phyloP scores from a whole-genome alignment of 2,329 filamentous ascomycete genomes.

The Periglandula ipomoeae region DNA sequence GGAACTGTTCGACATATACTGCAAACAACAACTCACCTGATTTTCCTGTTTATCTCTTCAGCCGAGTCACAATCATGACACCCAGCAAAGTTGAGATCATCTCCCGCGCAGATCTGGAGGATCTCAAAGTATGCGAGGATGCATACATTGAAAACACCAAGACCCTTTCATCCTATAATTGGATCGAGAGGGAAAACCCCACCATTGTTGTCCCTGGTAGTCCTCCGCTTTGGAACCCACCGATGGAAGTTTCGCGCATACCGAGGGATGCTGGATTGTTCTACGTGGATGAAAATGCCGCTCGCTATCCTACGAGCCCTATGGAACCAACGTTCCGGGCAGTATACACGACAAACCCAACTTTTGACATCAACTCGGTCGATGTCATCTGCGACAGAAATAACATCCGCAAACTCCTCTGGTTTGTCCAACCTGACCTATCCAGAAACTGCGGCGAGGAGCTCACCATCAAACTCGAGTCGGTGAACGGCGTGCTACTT shows the following conservation, averaged over 20 bases:
- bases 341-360: conserved; percentile 27
- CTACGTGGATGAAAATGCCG: conserved; percentile 37
- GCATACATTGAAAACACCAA: conserved; percentile 27
- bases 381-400: conserved; percentile 38
- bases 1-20: too few relatives aligned
- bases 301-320: conserved; percentile 31
- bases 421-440: conserved; percentile 26
- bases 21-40: too few relatives aligned
- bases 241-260: conserved; percentile 15
- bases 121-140: background rate
- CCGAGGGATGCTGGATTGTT: conserved; percentile 28
- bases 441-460: conserved; percentile 16
- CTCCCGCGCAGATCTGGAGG: background rate
- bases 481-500: conserved; percentile 26
- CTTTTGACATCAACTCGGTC: conserved; percentile 26
- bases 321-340: conserved; percentile 38
- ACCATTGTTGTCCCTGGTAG: conserved; percentile 37
- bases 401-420: conserved; percentile 38
- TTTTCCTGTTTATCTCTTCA: too few relatives aligned
- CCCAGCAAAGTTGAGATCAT: background rate
- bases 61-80: background rate
- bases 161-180: conserved; percentile 40
- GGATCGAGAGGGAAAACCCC: conserved; percentile 30
- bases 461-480: conserved; percentile 34
- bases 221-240: conserved; percentile 25